Evolutionary conservation across 1,284 basidiomycete species (phyloP).

Genomic region (Leccinum subrobustum): DNA sequence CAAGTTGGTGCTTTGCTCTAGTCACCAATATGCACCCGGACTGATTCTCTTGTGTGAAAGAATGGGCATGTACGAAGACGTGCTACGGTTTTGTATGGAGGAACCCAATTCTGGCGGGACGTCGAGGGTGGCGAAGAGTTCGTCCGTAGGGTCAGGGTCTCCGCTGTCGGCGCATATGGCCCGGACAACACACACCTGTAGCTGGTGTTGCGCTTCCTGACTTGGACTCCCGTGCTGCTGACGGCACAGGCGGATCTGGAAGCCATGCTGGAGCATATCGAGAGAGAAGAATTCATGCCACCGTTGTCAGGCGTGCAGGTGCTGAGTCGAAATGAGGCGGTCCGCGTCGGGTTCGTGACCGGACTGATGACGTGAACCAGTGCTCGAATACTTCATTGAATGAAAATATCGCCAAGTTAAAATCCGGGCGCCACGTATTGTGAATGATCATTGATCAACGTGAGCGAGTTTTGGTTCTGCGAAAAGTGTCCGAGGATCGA

Average conservation of each 20-base stretch:
- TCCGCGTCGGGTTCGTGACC: slow-evolving; percentile 71
- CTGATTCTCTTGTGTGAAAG: slow-evolving; percentile 90
- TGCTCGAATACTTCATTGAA: no score
- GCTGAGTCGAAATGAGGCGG: slow-evolving; percentile 81
- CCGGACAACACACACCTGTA: slow-evolving; percentile 74
- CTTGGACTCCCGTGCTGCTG: slow-evolving; percentile 66
- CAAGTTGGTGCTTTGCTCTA: slow-evolving; percentile 77
- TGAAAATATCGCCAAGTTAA: no score
- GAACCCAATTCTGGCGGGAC: slow-evolving; percentile 39
- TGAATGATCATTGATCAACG: no score
- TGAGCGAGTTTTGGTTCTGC: no score
- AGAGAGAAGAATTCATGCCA: slow-evolving; percentile 79
- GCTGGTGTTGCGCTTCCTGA: slow-evolving; percentile 86
- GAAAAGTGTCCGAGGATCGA: slow-evolving; percentile 35
- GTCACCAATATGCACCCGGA: slow-evolving; percentile 77
- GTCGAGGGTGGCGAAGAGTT: neutral
- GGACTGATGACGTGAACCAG: no score
- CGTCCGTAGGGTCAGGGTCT: slow-evolving; percentile 10
- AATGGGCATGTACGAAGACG: slow-evolving; percentile 95
- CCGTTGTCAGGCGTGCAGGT: slow-evolving; percentile 89
- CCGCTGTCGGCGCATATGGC: slow-evolving; percentile 71
- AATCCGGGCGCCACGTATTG: no score
- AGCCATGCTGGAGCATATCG: slow-evolving; percentile 72
- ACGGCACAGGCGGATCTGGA: slow-evolving; percentile 63
- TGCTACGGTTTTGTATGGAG: slow-evolving; percentile 90